phyloP scores from a whole-genome alignment of 164 flowering plant genomes.

The Annona squamosa region DNA sequence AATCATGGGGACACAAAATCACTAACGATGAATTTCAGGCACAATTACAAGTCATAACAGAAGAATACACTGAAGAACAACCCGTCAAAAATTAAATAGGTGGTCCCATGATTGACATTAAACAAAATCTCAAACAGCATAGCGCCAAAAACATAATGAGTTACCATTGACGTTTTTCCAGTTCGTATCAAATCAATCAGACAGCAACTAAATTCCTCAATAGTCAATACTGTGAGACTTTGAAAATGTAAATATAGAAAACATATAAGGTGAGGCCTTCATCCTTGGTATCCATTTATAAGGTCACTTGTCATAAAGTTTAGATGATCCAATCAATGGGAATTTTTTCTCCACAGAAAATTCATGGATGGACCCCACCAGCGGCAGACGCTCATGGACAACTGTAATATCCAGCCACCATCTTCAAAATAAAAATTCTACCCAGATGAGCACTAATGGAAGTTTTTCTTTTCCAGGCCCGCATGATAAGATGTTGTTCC shows the following conservation, averaged over 20 bases:
- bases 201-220: background rate
- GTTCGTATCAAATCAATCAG: background rate
- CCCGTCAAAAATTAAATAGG: background rate
- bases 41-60: background rate
- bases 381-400: no score
- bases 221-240: background rate
- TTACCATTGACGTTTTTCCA: background rate
- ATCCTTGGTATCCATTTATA: no score
- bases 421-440: no score
- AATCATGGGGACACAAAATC: constrained; percentile 4
- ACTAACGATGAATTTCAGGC: background rate
- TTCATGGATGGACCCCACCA: no score
- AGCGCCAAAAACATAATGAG: background rate
- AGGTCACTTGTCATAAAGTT: background rate
- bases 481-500: no score
- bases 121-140: background rate
- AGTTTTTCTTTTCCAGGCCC: no score
- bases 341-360: no score
- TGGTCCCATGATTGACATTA: background rate
- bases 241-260: background rate
- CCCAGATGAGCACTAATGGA: no score
- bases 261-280: no score
- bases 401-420: no score
- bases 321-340: background rate
- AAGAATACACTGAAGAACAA: background rate